A percentile compares a stretch with the other conserved stretches of the same genome.
These are phyloP conservation scores for Amanita thiersii DNA, from an alignment of 768 basidiomycete species.

Conservation along the genomic window DNA sequence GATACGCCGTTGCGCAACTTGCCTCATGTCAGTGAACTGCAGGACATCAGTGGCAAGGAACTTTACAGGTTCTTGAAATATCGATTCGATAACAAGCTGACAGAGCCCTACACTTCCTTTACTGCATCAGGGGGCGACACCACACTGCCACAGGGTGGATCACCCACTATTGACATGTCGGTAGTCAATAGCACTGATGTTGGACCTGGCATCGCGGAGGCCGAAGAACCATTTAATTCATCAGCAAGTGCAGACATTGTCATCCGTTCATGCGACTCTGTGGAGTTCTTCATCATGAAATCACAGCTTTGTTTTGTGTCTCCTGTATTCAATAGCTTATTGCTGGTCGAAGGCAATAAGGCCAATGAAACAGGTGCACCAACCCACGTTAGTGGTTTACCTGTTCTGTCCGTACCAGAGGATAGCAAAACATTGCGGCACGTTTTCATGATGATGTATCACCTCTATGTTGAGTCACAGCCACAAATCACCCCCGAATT, in stretches of 20 bases:
- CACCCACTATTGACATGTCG: too few relatives aligned
- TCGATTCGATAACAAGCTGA: neutral
- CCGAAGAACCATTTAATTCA: conserved; percentile 3
- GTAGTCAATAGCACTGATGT: too few relatives aligned
- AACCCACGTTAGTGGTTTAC: too few relatives aligned
- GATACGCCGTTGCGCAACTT: neutral
- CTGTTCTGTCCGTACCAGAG: too few relatives aligned
- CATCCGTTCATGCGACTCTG: conserved; percentile 18
- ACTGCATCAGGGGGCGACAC: neutral
- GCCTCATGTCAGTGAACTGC: neutral
- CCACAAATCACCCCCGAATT: too few relatives aligned
- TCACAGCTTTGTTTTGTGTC: conserved; percentile 20
- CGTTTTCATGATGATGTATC: too few relatives aligned
- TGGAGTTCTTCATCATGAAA: conserved; percentile 22
- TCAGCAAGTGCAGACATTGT: conserved; percentile 15
- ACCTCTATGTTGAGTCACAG: too few relatives aligned
- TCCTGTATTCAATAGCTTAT: conserved; percentile 20
- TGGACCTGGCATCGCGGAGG: too few relatives aligned
- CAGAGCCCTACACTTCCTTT: neutral
- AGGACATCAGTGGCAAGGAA: neutral
- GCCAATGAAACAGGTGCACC: too few relatives aligned
- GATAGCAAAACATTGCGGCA: too few relatives aligned
- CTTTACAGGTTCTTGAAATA: neutral
- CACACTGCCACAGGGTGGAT: neutral
- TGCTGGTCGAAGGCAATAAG: too few relatives aligned